A percentile compares a stretch with the other conserved stretches of the same genome.
Evolutionary conservation across 192 early-diverging fungal genomes (phyloP).

Genomic region (Podila clonocystis): DNA sequence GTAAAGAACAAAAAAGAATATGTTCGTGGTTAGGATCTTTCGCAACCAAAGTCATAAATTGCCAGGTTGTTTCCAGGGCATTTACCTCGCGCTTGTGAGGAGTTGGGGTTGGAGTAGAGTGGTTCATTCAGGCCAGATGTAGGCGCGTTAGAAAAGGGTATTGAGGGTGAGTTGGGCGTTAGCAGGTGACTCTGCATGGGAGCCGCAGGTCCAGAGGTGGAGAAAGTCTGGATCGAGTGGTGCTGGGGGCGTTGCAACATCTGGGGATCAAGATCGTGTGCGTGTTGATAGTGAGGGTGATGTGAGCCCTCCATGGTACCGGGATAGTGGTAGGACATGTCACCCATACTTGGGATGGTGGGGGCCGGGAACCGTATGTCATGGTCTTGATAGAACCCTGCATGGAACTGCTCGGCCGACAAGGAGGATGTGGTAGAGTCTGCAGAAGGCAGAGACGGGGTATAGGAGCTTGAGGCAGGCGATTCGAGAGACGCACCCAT

Average conservation of each 20-base stretch:
- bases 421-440: slow-evolving; percentile 28
- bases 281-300: slow-evolving; percentile 6
- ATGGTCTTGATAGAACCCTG: slow-evolving; percentile 3
- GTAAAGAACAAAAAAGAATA: too few relatives aligned
- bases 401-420: slow-evolving; percentile 13
- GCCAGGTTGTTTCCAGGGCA: too few relatives aligned
- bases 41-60: too few relatives aligned
- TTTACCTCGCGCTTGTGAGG: slow-evolving; percentile 24
- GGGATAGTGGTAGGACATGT: slow-evolving; percentile 2
- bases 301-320: not conserved
- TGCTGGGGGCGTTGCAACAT: slow-evolving; percentile 14
- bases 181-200: slow-evolving; percentile 33
- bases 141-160: slow-evolving; percentile 7
- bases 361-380: not conserved
- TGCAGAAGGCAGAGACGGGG: slow-evolving; percentile 21
- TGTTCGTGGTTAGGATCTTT: too few relatives aligned
- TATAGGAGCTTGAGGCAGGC: slow-evolving; percentile 13
- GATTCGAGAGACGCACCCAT: slow-evolving; percentile 21
- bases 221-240: slow-evolving; percentile 12
- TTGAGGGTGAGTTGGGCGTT: slow-evolving; percentile 30
- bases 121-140: slow-evolving; percentile 39
- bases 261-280: slow-evolving; percentile 9
- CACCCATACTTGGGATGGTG: not conserved
- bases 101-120: slow-evolving; percentile 23
- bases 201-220: not conserved